These are phyloP conservation scores for Aureobasidium lini DNA, from an alignment of 2,329 filamentous ascomycete genomes.

Conservation along the genomic window DNA sequence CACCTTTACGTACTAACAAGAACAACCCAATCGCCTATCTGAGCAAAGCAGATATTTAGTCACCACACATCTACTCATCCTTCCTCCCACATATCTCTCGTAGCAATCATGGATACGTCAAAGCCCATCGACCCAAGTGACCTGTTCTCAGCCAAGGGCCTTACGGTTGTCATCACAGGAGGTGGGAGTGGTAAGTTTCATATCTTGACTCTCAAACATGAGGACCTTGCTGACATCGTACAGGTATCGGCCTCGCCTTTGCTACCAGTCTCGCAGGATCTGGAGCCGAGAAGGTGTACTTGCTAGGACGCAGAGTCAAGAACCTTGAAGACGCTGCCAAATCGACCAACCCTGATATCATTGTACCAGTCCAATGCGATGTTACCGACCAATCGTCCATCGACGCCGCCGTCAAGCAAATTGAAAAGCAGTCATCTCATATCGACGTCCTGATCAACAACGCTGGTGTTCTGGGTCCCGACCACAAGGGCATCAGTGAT, in stretches of 20 bases:
- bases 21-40: neutral
- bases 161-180: slow-evolving; percentile 36
- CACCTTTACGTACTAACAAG: neutral
- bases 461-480: slow-evolving; percentile 31
- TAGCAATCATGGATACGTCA: slow-evolving; percentile 28
- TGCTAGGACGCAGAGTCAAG: slow-evolving; percentile 33
- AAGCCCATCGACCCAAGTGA: slow-evolving; percentile 27
- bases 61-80: neutral
- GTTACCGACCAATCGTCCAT: slow-evolving; percentile 37
- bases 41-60: neutral
- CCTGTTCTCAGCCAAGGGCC: slow-evolving; percentile 34
- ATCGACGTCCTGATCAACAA: slow-evolving; percentile 44
- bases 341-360: slow-evolving; percentile 25
- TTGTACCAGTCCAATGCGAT: slow-evolving; percentile 37
- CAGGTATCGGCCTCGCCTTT: slow-evolving; percentile 21
- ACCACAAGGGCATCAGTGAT: slow-evolving; percentile 33
- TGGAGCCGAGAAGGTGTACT: slow-evolving; percentile 31
- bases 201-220: too few species aligned
- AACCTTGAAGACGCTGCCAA: slow-evolving; percentile 30
- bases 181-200: slow-evolving; percentile 32
- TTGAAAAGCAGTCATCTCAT: slow-evolving; percentile 37
- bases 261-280: slow-evolving; percentile 32
- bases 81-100: neutral
- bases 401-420: slow-evolving; percentile 32
- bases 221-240: neutral